Base-by-base conservation (phyloP, 176 grass and related monocot species). In the Secale cereale region DNA sequence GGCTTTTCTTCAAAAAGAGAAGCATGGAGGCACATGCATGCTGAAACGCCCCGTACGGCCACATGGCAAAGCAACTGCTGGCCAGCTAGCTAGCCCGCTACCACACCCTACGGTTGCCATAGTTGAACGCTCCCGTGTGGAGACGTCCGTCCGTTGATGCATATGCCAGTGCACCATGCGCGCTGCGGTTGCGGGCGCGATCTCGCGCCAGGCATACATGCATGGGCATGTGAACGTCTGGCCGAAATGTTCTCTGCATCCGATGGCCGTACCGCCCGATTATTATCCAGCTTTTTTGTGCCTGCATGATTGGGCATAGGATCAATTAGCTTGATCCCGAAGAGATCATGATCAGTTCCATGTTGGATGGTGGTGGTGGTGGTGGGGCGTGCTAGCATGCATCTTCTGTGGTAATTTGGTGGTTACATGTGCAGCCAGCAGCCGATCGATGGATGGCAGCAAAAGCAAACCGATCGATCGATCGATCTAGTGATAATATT, bases 161-260 rank as follows among this genome's bases (percentile, higher is more conserved):
- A 14, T 16, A 50, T 17, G n/a, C n/a, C n/a, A n/a, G n/a, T n/a
- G n/a, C n/a, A n/a, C n/a, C n/a, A n/a, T n/a, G n/a, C n/a, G n/a
- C n/a, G 32, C 4, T 50, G 56, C 60, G 25, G 25, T 27, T 64
- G 61, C 59, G n/a, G n/a, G n/a, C n/a, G n/a, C n/a, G 9, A 27
- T 23, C 23, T 61, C 23, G 59, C 23, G 59, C 26, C 61, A 64
- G 4, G 26, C 61, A 15, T 27, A 12, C 20, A 11, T 88, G 80
- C 76, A 59, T 41, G 59, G 17, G 41, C 81, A 80, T 85, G 87
- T 85, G 81, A 74, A 4, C 9, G 26, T 27, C 76, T 85, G 67
- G n/a, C 26, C n/a, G 45, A 59, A 52, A 70, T 78, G 65, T 56
- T 74, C 19, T 10, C 37, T 46, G 32, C 30, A 17, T 56, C 19